Evolutionary conservation across 2,329 filamentous ascomycete genomes (phyloP).

Genomic region (Sclerotinia nivalis): DNA sequence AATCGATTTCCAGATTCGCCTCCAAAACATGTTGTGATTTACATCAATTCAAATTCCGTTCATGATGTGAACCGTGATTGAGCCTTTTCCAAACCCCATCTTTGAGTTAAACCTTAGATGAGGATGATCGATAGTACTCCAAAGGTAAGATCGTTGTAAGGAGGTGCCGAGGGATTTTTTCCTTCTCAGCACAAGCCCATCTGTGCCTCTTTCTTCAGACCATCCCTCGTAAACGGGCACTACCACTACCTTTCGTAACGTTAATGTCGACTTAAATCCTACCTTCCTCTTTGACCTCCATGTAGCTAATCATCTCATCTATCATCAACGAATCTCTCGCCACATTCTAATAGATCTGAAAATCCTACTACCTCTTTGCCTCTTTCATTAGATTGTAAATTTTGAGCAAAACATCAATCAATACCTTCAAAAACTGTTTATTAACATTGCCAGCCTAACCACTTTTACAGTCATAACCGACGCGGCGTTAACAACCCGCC

Average conservation of each 20-base stretch:
- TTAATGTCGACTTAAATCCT: constrained; percentile 10
- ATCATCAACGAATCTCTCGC: not conserved
- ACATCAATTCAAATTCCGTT: not conserved
- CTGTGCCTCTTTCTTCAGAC: constrained; percentile 14
- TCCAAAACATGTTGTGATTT: not conserved
- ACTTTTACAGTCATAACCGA: not conserved
- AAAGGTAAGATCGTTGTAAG: constrained; percentile 1
- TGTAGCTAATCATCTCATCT: not conserved
- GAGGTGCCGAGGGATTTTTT: not conserved
- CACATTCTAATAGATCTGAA: not conserved
- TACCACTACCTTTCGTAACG: constrained; percentile 3
- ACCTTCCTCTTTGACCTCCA: not conserved
- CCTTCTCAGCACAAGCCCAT: constrained; percentile 14
- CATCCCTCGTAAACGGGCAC: constrained; percentile 12
- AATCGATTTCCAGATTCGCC: not conserved
- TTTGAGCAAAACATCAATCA: not conserved
- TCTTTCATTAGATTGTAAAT: not conserved
- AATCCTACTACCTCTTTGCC: not conserved
- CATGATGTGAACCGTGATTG: constrained; percentile 15
- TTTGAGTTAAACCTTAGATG: not conserved
- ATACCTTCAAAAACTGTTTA: not conserved
- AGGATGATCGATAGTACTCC: constrained; percentile 6
- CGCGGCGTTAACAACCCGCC: constrained; percentile 6
- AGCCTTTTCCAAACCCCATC: constrained; percentile 8
- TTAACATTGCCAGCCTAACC: not conserved